These are phyloP conservation scores for Wickerhamomyces queroliae DNA, from an alignment of 805 yeast genomes.

Conservation along the genomic window DNA sequence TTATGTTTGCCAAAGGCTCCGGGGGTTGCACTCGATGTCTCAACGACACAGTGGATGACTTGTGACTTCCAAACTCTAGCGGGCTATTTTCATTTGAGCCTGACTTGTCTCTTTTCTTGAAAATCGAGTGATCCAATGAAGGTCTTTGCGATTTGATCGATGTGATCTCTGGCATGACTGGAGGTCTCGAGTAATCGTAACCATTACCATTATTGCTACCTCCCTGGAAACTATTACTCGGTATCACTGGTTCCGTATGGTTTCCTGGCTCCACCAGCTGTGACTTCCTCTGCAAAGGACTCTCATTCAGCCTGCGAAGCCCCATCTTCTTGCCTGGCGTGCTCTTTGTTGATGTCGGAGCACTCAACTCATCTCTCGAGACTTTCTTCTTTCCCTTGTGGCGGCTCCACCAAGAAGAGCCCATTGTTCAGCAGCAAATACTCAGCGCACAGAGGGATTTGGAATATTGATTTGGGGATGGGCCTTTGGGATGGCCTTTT, in stretches of 20 bases:
- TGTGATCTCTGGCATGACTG: slow-evolving; percentile 1
- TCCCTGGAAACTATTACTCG: too few species aligned
- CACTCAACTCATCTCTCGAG: not conserved
- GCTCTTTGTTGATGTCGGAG: not conserved
- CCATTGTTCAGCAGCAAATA: too few species aligned
- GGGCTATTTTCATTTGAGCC: not conserved
- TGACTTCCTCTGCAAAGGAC: not conserved
- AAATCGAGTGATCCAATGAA: not conserved
- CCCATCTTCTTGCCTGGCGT: not conserved
- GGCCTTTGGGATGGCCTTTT: too few species aligned
- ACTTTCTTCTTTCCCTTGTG: not conserved
- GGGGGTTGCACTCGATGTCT: too few species aligned
- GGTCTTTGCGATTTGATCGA: slow-evolving; percentile 1
- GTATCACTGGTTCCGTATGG: not conserved
- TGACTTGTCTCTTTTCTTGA: not conserved
- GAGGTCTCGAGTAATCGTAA: not conserved
- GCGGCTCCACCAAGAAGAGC: not conserved
- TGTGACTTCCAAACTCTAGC: not conserved
- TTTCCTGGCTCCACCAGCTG: not conserved
- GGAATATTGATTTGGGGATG: too few species aligned
- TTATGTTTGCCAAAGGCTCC: too few species aligned
- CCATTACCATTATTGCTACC: too few species aligned
- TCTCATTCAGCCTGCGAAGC: not conserved
- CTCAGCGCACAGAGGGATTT: too few species aligned
- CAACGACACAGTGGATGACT: not conserved